These are phyloP conservation scores for Sutorius eximius DNA, from an alignment of 1,284 basidiomycete species.

Conservation along the genomic window DNA sequence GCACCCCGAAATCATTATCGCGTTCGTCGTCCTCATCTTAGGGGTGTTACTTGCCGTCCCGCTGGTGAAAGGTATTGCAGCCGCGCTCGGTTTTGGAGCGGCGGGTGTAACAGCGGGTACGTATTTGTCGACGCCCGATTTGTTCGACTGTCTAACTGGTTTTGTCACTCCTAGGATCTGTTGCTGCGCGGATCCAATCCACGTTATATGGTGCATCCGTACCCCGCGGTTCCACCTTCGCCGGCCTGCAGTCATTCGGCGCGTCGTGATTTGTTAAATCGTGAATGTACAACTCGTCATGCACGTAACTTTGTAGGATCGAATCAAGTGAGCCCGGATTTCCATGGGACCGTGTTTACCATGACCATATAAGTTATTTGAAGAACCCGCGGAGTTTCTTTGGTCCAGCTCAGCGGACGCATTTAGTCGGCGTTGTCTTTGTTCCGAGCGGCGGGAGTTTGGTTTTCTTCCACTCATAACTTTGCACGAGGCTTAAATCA, in stretches of 20 bases:
- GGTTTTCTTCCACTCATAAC: neutral
- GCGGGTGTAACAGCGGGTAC: neutral
- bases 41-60: neutral
- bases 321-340: neutral
- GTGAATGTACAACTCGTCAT: neutral
- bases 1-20: neutral
- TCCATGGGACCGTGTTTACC: neutral
- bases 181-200: neutral
- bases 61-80: rapidly evolving
- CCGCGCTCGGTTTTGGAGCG: neutral
- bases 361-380: no score
- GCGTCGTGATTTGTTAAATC: neutral
- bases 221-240: neutral
- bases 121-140: neutral
- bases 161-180: slow-evolving; percentile 1
- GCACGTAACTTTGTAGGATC: neutral
- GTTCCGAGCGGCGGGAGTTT: no score
- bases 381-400: no score
- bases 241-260: slow-evolving; percentile 7
- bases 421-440: no score
- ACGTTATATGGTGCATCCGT: neutral
- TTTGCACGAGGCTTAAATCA: neutral
- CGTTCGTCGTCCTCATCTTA: neutral
- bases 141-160: neutral
- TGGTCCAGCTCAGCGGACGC: no score